Evolutionary conservation across 768 basidiomycete species (phyloP).

Genomic region (Boletus rex-veris): DNA sequence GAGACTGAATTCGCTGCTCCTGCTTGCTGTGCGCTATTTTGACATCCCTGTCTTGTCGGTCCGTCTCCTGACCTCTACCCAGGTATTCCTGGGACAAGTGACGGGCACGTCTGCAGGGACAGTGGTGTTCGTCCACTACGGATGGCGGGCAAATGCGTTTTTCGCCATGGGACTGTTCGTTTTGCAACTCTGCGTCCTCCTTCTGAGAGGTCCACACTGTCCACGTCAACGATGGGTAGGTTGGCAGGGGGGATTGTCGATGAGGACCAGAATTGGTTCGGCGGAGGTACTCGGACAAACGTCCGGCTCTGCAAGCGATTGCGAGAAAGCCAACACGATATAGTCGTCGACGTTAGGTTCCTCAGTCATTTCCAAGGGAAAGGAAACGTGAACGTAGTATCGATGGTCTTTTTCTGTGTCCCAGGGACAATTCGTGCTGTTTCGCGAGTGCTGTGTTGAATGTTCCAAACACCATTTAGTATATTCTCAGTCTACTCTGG

Average conservation of each 20-base stretch:
- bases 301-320: not conserved
- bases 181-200: constrained; percentile 51
- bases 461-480: too few relatives aligned
- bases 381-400: not conserved
- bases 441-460: too few relatives aligned
- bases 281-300: not conserved
- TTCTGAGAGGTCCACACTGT: constrained; percentile 61
- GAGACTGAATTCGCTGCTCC: constrained; percentile 67
- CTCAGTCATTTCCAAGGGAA: not conserved
- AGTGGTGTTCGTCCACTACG: constrained; percentile 49
- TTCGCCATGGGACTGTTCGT: constrained; percentile 57
- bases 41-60: not conserved
- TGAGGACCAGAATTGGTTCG: not conserved
- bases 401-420: not conserved
- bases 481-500: too few relatives aligned
- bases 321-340: constrained; percentile 2
- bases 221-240: constrained; percentile 49
- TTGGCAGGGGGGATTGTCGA: constrained; percentile 19
- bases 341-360: not conserved
- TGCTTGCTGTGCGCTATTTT: constrained; percentile 50
- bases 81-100: constrained; percentile 72
- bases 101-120: constrained; percentile 58
- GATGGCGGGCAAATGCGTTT: constrained; percentile 61
- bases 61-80: not conserved
- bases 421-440: too few relatives aligned